Base-by-base conservation (phyloP, 2,329 filamentous ascomycete genomes). In the Sporothrix brunneoviolacea region DNA sequence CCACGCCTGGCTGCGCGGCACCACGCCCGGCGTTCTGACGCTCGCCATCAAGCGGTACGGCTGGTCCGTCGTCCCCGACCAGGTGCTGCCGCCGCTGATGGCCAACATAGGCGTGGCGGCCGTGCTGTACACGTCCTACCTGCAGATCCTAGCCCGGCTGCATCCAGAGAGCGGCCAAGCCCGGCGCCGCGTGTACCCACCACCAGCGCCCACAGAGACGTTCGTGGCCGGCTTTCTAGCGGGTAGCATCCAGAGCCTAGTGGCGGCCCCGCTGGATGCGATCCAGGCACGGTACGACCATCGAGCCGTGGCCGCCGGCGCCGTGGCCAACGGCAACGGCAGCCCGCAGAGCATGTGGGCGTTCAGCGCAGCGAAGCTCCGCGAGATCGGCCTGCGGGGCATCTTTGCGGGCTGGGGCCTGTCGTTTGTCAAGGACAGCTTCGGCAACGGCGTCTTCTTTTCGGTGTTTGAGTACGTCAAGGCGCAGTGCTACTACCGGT, bases 391-490 rank as follows among this genome's bases (percentile, higher is more conserved):
- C 0, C 60, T 79, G 4, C 76, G 83, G 7, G 86, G 86, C 19
- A 78, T 89, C 28, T 89, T 88, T 60, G 84, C 85, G 1, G 86
- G 86, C 36, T 90, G 82, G 78, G 73, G 78, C 0, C 65, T 91
- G 2, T 83, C 79, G 0, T 75, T 89, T 36, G 60, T 82, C 38
- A 88, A 88, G 59, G 85, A 89, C 60, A 79, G 80, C 24, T 65
- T 86, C 6, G 85, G 85, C 12, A 80, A 77, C 48, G 85, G 82
- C 32, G 66, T 86, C 16, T 88, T 88, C 73, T 91, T 91, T 65
- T 79, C 77, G 58, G 79, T 78, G 0, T 90, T 91, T 56, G 86
- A 91, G 66, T 86, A 81, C 42, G 70, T 89, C 60, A 90, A 90
- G 63, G 83, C 81, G 10, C 86, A 90, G 62, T 74, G 75, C 12